These are phyloP conservation scores for Paraphoma chrysanthemicola DNA, from an alignment of 2,329 filamentous ascomycete species.

Conservation along the genomic window DNA sequence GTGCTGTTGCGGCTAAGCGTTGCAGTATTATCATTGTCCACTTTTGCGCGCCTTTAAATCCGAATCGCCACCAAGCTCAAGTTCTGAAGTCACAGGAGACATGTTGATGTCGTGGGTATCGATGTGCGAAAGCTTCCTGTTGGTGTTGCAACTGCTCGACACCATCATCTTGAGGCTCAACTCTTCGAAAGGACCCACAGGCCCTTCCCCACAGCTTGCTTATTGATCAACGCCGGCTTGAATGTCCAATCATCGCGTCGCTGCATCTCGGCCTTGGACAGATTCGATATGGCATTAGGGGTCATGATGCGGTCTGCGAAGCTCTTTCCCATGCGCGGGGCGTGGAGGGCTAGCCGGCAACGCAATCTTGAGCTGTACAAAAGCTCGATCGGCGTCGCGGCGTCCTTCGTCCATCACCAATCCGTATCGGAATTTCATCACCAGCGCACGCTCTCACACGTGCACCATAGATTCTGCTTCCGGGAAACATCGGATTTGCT, in stretches of 20 bases:
- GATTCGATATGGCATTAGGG: not conserved
- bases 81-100: too few relatives aligned
- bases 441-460: not conserved
- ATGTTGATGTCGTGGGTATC: too few relatives aligned
- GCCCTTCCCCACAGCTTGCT: not conserved
- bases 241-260: not conserved
- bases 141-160: too few relatives aligned
- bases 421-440: not conserved
- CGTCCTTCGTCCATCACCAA: not conserved
- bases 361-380: not conserved
- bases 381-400: not conserved
- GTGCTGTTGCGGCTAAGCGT: not conserved
- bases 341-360: not conserved
- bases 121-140: too few relatives aligned
- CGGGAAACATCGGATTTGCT: not conserved
- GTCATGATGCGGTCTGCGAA: not conserved
- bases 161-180: too few relatives aligned
- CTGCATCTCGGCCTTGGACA: not conserved
- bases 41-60: too few relatives aligned
- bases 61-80: too few relatives aligned
- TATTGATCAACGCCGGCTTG: not conserved
- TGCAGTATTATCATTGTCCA: not conserved
- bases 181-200: not conserved
- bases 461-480: not conserved
- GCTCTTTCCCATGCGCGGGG: not conserved